A percentile compares a stretch with the other conserved stretches of the same genome.
phyloP scores from a whole-genome alignment of 164 flowering plant species.

The Tinospora cordifolia region DNA sequence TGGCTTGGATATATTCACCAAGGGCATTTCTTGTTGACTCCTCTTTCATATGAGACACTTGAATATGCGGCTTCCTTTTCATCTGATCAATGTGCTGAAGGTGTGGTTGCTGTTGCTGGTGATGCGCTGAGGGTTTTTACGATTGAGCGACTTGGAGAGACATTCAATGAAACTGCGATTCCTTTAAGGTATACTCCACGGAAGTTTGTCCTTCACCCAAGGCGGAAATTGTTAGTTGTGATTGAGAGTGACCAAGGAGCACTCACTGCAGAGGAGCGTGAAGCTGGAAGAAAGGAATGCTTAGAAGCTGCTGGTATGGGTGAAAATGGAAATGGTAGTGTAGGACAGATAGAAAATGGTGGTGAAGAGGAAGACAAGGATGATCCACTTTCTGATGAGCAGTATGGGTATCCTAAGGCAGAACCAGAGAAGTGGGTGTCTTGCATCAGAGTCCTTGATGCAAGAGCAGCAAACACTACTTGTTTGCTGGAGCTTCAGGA shows the following conservation, averaged over 20 bases:
- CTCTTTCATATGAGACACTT: constrained; percentile 88
- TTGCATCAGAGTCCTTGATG: constrained; percentile 93
- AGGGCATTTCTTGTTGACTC: constrained; percentile 89
- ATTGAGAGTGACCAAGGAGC: constrained; percentile 99
- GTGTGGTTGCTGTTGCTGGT: constrained; percentile 98
- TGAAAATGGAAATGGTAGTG: constrained; percentile 72
- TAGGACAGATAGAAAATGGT: constrained; percentile 84
- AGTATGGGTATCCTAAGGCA: constrained; percentile 95
- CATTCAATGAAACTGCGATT: constrained; percentile 85
- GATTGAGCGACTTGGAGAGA: constrained; percentile 87
- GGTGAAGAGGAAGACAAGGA: constrained; percentile 76
- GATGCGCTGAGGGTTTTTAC: constrained; percentile 88
- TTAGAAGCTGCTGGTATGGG: constrained; percentile 78
- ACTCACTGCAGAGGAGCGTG: constrained; percentile 89
- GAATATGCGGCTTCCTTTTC: constrained; percentile 97
- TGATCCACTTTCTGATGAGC: constrained; percentile 91
- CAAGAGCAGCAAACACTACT: constrained; percentile 66
- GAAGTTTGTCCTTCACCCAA: constrained; percentile 92
- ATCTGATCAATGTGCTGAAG: constrained; percentile 98
- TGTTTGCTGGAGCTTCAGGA: constrained; percentile 97
- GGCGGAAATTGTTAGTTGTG: constrained; percentile 57
- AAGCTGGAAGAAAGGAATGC: constrained; percentile 83
- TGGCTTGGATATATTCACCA: constrained; percentile 98
- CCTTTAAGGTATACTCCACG: constrained; percentile 97
- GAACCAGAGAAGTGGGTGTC: constrained; percentile 96